Percentiles rank a stretch among this genome's conserved stretches.
Evolutionary conservation across 1,284 basidiomycete genomes (phyloP).

Genomic region (Chondrostereum purpureum): DNA sequence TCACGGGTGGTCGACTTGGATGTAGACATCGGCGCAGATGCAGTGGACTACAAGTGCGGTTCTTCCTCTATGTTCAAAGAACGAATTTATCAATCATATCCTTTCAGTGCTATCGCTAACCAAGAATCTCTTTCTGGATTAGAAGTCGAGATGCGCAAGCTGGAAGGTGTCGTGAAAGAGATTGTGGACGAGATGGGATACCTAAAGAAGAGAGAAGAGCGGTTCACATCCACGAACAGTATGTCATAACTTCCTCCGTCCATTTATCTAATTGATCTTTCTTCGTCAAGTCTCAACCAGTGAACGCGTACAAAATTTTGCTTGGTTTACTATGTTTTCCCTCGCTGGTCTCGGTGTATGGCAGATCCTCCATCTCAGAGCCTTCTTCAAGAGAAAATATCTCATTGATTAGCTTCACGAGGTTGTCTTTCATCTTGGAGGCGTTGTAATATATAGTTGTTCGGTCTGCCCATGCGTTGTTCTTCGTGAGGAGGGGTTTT

Average conservation of each 20-base stretch:
- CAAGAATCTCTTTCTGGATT: constrained; percentile 94
- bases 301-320: constrained; percentile 86
- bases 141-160: constrained; percentile 97
- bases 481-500: constrained; percentile 1
- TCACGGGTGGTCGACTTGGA: constrained; percentile 83
- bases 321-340: constrained; percentile 79
- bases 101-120: constrained; percentile 87
- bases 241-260: constrained; percentile 21
- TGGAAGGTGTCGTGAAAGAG: constrained; percentile 92
- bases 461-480: background rate
- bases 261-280: constrained; percentile 6
- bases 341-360: constrained; percentile 84
- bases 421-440: background rate
- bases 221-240: constrained; percentile 92
- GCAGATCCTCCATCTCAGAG: constrained; percentile 91
- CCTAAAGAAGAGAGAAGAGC: constrained; percentile 83
- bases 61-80: background rate
- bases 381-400: constrained; percentile 96
- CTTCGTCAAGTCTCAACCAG: constrained; percentile 81
- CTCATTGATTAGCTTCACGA: constrained; percentile 62
- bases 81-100: constrained; percentile 1
- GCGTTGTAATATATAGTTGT: background rate
- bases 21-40: constrained; percentile 96
- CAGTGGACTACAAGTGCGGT: constrained; percentile 94
- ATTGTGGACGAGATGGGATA: constrained; percentile 93